Base-by-base conservation (phyloP, 768 basidiomycete genomes). In the Xerocomus spinulosus region DNA sequence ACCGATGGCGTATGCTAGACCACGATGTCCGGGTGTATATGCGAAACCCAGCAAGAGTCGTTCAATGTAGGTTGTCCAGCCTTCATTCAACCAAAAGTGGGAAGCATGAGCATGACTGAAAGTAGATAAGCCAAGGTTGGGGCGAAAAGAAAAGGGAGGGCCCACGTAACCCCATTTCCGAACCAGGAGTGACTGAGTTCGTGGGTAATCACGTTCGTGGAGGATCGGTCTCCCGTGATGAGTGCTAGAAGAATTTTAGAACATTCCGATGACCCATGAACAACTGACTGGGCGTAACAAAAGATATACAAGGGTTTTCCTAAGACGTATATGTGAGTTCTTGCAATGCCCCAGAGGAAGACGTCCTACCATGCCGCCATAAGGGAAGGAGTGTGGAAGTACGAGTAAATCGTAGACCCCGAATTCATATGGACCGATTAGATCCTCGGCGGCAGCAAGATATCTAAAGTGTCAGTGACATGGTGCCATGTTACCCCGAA, bases 51-150 rank as follows among this genome's bases (percentile, higher is more conserved):
- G 81, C 37, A 95, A 71, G 8, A 95, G 71, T 18, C 92, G 82
- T 63, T 97, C 95, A 25, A 90, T 83, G 61, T 94, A 97, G 0
- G 88, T 92, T 29, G 95, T 97, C 87, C 89, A 95, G 23, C 92
- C 87, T 71, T 94, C 88, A 59, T 92, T 93, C 36, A 92, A 77
- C 87, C 89, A 92, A 67, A 90, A 92, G 67, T 90, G 86, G 0
- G 80, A 78, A 0, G 87, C 81, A 53, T 89, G 68, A 0, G 84
- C 83, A 46, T 87, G 83, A 0, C 83, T 79, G 49, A 8, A 26
- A 3, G 26, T 3, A 2, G 12, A n/a, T 58, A 24, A 46, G 32
- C 24, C 7, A 7, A 12, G 14, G 23, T 13, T 9, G 15, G 12
- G n/a, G 14, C 24, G 17, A 26, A 38, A 35, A 24, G 15, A 35